Evolutionary conservation across 2,329 filamentous ascomycete species (phyloP), one percentile per base, ranked within the genome.

Genomic region (Trichoderma lentiforme): DNA sequence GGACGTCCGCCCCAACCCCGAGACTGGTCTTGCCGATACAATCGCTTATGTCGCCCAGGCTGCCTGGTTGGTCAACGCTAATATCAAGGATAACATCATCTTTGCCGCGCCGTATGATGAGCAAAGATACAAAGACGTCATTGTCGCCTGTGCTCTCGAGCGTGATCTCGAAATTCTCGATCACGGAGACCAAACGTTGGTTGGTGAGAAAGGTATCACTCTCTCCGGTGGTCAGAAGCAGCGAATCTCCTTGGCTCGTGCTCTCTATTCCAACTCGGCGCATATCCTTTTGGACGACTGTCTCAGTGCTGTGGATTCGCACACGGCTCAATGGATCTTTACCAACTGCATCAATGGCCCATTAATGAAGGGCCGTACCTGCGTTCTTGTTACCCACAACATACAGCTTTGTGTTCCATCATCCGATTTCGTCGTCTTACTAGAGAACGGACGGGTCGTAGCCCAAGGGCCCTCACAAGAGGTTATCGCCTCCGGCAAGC

Each of bases 321-420:
- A 99, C 77, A 98, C 96, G 0, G 95, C 95, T 2, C 97, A 98
- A 81, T 98, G 97, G 91, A 98, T 99, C 75, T 98, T 98, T 83
- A 92, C 92, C 79, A 92, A 97, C 81, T 97, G 95, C 73, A 91
- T 99, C 74, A 91, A 91, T 76, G 96, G 96, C 2, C 93, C 93
- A 6, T 83, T 99, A 66, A 98, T 99, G 96, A 84, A 88, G 72
- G 87, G 91, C 78, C 90, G 96, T 56, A 98, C 96, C 32, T 98
- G 96, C 81, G 93, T 99, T 69, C 86, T 99, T 57, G 95, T 99
- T 43, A 98, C 96, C 0, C 96, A 99, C 84, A 99, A 98, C 78
- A 89, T 96, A 32, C 89, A 93, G n/a, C 88, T 99, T 21, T 96
- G 94, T 76, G 90, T 94, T 8, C 94, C 95, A 6, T 86, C 90